These are phyloP conservation scores for Epichloe hybrida DNA, from an alignment of 2,329 filamentous ascomycete species.

Conservation along the genomic window DNA sequence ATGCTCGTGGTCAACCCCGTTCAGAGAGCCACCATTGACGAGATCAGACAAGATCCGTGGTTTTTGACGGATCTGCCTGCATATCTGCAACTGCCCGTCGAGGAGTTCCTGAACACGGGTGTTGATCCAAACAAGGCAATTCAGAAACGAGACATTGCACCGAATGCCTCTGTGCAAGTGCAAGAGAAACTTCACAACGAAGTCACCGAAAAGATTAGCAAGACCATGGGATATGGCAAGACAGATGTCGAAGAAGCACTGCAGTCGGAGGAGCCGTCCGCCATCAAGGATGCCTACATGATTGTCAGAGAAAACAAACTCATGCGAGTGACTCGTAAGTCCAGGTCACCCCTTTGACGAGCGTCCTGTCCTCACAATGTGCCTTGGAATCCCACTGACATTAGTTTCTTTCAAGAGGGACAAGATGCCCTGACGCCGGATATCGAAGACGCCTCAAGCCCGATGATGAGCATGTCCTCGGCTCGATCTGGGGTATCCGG, in stretches of 20 bases:
- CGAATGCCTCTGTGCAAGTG: constrained; percentile 61
- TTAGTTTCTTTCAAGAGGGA: constrained; percentile 16
- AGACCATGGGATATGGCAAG: constrained; percentile 94
- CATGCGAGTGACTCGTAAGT: constrained; percentile 88
- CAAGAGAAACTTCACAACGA: constrained; percentile 85
- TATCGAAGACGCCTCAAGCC: constrained; percentile 29
- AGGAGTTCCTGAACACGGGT: constrained; percentile 90
- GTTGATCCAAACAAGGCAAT: constrained; percentile 88
- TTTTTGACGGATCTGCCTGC: constrained; percentile 75
- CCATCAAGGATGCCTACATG: constrained; percentile 97
- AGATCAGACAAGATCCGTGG: constrained; percentile 90
- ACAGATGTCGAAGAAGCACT: constrained; percentile 91
- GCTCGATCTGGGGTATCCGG: constrained; percentile 39
- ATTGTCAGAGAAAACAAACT: constrained; percentile 96
- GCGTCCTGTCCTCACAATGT: neutral
- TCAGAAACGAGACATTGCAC: constrained; percentile 66
- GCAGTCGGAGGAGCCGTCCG: constrained; percentile 82
- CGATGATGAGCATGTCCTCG: constrained; percentile 41
- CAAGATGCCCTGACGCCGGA: constrained; percentile 22
- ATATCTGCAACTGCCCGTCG: constrained; percentile 75
- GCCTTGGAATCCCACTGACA: constrained; percentile 5
- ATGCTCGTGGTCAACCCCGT: constrained; percentile 96
- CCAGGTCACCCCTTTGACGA: neutral
- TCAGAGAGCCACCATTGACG: constrained; percentile 82
- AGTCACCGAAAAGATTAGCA: constrained; percentile 89